These are phyloP conservation scores for Naematelia encephala DNA, from an alignment of 768 basidiomycete species.

Conservation along the genomic window DNA sequence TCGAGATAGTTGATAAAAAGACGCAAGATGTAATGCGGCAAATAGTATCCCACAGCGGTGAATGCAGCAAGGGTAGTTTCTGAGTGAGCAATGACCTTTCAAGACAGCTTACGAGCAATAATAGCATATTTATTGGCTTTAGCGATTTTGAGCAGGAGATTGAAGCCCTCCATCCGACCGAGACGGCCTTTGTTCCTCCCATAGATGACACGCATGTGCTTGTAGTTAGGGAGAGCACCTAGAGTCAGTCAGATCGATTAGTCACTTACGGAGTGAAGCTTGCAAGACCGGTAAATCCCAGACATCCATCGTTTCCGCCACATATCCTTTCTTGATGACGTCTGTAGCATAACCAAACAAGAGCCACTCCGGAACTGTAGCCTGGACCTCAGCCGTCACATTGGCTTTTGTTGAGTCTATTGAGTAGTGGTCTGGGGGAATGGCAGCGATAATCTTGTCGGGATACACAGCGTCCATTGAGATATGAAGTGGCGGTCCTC, in stretches of 20 bases:
- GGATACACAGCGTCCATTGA: constrained; percentile 72
- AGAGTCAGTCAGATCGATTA: neutral
- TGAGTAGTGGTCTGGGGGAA: constrained; percentile 22
- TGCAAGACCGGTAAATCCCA: constrained; percentile 83
- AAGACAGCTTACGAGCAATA: constrained; percentile 35
- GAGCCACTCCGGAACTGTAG: constrained; percentile 55
- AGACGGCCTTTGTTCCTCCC: constrained; percentile 35
- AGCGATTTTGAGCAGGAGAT: constrained; percentile 44
- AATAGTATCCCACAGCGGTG: constrained; percentile 46
- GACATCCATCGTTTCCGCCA: constrained; percentile 70
- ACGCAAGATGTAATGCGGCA: constrained; percentile 62
- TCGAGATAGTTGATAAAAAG: constrained; percentile 65
- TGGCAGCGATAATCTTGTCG: constrained; percentile 37
- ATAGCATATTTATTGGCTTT: constrained; percentile 39
- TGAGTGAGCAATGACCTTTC: neutral
- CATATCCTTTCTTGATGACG: constrained; percentile 78
- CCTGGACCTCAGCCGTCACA: constrained; percentile 60
- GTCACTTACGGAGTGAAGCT: constrained; percentile 61
- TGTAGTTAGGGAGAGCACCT: constrained; percentile 39
- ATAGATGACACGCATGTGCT: constrained; percentile 35
- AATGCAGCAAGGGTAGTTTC: constrained; percentile 41
- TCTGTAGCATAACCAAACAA: constrained; percentile 86
- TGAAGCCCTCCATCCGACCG: constrained; percentile 37
- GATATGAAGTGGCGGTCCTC: constrained; percentile 72
- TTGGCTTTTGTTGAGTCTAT: constrained; percentile 61